These are phyloP conservation scores for Colletotrichum godetiae DNA, from an alignment of 2,329 filamentous ascomycete species.

Conservation along the genomic window DNA sequence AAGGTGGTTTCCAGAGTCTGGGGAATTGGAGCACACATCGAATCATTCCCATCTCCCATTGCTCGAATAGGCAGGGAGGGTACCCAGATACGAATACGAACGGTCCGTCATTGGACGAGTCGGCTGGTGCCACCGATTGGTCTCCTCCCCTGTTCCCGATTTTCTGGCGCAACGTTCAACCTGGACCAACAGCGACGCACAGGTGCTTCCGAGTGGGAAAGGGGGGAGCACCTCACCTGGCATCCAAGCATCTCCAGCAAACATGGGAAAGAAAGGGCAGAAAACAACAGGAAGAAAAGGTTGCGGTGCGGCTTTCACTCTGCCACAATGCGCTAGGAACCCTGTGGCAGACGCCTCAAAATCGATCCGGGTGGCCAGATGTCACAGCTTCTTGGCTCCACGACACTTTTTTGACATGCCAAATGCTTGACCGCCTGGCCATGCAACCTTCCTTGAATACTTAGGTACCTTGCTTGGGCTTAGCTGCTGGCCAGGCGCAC, in stretches of 20 bases:
- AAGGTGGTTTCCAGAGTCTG: slow-evolving; percentile 22
- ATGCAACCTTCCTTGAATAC: not conserved
- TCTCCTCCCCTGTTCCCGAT: slow-evolving; percentile 16
- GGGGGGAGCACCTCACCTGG: too few species aligned
- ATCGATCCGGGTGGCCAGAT: slow-evolving; percentile 12
- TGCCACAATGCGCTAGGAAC: not conserved
- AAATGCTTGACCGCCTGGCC: slow-evolving; percentile 28
- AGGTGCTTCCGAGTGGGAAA: not conserved
- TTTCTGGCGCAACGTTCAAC: slow-evolving; percentile 26
- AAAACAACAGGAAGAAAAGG: not conserved
- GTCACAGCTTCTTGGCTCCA: slow-evolving; percentile 12
- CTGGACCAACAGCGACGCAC: not conserved
- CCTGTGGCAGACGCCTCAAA: slow-evolving; percentile 13
- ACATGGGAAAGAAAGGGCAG: not conserved
- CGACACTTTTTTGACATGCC: slow-evolving; percentile 10
- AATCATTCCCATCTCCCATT: slow-evolving; percentile 28
- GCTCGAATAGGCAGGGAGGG: slow-evolving; percentile 27
- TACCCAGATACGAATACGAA: slow-evolving; percentile 36
- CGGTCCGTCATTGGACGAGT: slow-evolving; percentile 25
- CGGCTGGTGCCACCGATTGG: slow-evolving; percentile 20
- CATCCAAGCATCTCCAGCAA: not conserved
- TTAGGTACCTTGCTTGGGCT: not conserved
- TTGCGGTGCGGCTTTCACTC: not conserved
- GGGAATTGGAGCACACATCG: slow-evolving; percentile 23
- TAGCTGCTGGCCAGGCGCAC: not conserved